Conservation (phyloP, 1,284 basidiomycete genomes). For the Puccinia polysora region DNA sequence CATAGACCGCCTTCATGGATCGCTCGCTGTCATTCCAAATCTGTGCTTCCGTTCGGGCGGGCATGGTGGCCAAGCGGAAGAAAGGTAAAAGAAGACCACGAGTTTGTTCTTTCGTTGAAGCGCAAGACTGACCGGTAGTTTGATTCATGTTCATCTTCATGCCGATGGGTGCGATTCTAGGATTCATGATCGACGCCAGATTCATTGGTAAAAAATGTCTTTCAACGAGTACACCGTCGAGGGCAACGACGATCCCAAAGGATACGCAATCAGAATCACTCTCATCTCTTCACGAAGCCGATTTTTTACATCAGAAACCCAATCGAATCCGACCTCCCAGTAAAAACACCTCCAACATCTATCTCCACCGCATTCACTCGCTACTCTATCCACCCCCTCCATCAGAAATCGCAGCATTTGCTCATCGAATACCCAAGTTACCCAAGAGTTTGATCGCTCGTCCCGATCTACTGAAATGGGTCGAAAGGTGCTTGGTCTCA, state of each 20-base stretch:
- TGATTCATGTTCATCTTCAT: background rate
- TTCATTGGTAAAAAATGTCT: constrained; percentile 19
- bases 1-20: constrained; percentile 16
- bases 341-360: constrained; percentile 29
- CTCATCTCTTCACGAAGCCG: constrained; percentile 27
- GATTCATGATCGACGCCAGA: constrained; percentile 24
- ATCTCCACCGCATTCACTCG: constrained; percentile 38
- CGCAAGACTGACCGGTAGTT: background rate
- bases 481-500: constrained; percentile 40
- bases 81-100: background rate
- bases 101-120: too few species aligned
- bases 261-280: background rate
- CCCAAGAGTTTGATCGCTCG: constrained; percentile 21
- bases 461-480: constrained; percentile 22
- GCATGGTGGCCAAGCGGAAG: constrained; percentile 13
- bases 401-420: constrained; percentile 59
- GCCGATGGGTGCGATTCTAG: background rate
- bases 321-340: constrained; percentile 38
- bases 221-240: constrained; percentile 10
- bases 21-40: constrained; percentile 14
- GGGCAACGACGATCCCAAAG: background rate
- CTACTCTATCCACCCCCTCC: constrained; percentile 65
- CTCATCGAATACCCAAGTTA: constrained; percentile 60
- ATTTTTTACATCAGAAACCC: constrained; percentile 18
- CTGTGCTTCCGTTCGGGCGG: constrained; percentile 11